A percentile compares a stretch with the other conserved stretches of the same genome.
Evolutionary conservation across 805 yeast species (phyloP).

Genomic region (Cephaloascus fragrans): DNA sequence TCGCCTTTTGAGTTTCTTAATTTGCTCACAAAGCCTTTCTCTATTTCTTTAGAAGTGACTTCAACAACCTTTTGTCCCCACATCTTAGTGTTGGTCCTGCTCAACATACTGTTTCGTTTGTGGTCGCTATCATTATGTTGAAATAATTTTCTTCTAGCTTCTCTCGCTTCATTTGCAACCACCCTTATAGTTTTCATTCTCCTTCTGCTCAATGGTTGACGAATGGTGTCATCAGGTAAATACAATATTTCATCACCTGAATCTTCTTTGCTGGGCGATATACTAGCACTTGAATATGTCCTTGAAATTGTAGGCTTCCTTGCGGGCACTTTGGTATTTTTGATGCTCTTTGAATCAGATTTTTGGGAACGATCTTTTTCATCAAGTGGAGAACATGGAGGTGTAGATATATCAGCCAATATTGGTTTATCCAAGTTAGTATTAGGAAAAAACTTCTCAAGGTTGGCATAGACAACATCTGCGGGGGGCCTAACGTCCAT

Average conservation of each 20-base stretch:
- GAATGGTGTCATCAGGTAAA: conserved; percentile 16
- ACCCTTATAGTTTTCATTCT: conserved; percentile 88
- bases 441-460: conserved; percentile 87
- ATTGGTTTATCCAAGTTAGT: conserved; percentile 90
- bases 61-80: conserved; percentile 96
- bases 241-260: conserved; percentile 25
- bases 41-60: conserved; percentile 64
- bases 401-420: conserved; percentile 54
- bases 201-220: conserved; percentile 31
- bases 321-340: not conserved
- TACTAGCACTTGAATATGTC: conserved; percentile 32
- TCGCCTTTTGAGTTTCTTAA: conserved; percentile 57
- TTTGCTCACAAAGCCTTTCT: conserved; percentile 55
- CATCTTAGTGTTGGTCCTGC: conserved; percentile 65
- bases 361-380: conserved; percentile 1
- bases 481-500: conserved; percentile 88
- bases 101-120: not conserved
- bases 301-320: conserved; percentile 26
- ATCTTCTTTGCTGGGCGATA: conserved; percentile 17
- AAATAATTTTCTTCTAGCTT: conserved; percentile 27
- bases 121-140: not conserved
- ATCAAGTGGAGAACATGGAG: conserved; percentile 42
- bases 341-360: not conserved
- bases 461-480: conserved; percentile 83
- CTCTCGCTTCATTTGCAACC: conserved; percentile 86